Conservation (phyloP, 2,329 filamentous ascomycete genomes). For the Tricladium varicosporioides region DNA sequence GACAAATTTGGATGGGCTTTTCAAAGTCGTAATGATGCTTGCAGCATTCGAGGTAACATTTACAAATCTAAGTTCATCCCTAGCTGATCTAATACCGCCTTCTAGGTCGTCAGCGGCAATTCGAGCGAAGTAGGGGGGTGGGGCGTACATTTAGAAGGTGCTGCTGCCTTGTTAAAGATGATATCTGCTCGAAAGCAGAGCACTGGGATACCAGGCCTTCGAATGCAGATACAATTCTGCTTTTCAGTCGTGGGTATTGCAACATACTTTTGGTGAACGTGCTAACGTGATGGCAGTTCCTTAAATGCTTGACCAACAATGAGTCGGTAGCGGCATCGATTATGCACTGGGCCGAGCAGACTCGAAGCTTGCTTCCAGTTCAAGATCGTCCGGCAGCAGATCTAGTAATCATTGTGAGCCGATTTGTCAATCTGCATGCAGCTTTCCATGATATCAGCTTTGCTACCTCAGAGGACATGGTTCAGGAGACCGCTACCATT, state of each 20-base stretch:
- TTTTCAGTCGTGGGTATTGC: slow-evolving; percentile 17
- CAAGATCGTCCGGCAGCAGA: slow-evolving; percentile 12
- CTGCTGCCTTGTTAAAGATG: slow-evolving; percentile 18
- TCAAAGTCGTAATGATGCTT: slow-evolving; percentile 52
- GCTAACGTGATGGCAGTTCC: slow-evolving; percentile 12
- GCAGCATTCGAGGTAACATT: slow-evolving; percentile 46
- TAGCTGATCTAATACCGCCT: not conserved
- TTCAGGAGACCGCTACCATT: slow-evolving; percentile 12
- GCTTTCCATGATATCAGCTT: slow-evolving; percentile 1
- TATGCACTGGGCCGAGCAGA: slow-evolving; percentile 8
- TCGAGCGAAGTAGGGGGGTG: slow-evolving; percentile 8
- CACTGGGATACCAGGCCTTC: not conserved
- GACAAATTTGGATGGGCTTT: slow-evolving; percentile 48
- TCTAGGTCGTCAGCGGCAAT: slow-evolving; percentile 19
- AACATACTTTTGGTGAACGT: not conserved
- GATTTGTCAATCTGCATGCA: slow-evolving; percentile 19
- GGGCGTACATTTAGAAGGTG: slow-evolving; percentile 24
- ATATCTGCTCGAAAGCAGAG: slow-evolving; percentile 6
- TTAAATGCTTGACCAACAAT: slow-evolving; percentile 17
- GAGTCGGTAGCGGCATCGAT: slow-evolving; percentile 11
- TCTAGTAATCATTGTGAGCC: slow-evolving; percentile 12
- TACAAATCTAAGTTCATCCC: not conserved
- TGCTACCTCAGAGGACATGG: slow-evolving; percentile 6
- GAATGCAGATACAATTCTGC: slow-evolving; percentile 22
- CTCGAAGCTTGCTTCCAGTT: not conserved